Base-by-base conservation (phyloP, 1,284 basidiomycete genomes). In the Ustilago vetiveriae region DNA sequence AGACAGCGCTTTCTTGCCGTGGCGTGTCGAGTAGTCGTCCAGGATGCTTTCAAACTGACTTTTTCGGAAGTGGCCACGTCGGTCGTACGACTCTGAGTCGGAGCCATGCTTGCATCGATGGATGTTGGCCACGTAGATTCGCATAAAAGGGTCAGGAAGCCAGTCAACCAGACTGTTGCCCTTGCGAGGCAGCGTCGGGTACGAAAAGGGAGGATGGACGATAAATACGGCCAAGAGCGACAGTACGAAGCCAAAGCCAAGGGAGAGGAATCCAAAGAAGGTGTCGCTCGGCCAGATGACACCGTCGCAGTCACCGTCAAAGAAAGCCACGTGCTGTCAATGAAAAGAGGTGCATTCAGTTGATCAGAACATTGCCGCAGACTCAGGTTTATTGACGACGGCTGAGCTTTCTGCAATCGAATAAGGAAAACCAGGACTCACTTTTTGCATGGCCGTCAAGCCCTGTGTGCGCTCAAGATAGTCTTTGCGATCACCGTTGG, bases 261-360 rank as follows among this genome's bases (percentile, higher is more conserved):
- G 82, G 39, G 81, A 80, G 49, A 82, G 79, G 70, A 86, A 84
- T 7, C 83, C 84, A 82, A 66, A 85, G 84, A 86, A 86, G 74
- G 86, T 87, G 72, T 87, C 86, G 21, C 22, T 68, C 3, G 86
- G 86, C 85, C 85, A 87, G 52, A 87, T 86, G 33, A 86, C 77
- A n/a, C 86, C 86, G 71, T 87, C 86, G 26, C 66, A 73, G 40
- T 75, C 85, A 19, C 67, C 71, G 78, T 86, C 86, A 59, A 86
- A 86, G 80, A 85, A 87, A n/a, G 82, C 83, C 66, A 84, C 82
- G 63, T 86, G 86, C 37, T 70, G 47, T 32, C 16, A 4, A n/a
- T 24, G 1, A 10, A 26, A 46, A 30, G 23, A 23, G 9, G 32
- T 21, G 37, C 11, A 26, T 19, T 19, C 17, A 10, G 29, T 23